phyloP scores from a whole-genome alignment of 257 asterid genomes.

The Anisodus acutangulus region DNA sequence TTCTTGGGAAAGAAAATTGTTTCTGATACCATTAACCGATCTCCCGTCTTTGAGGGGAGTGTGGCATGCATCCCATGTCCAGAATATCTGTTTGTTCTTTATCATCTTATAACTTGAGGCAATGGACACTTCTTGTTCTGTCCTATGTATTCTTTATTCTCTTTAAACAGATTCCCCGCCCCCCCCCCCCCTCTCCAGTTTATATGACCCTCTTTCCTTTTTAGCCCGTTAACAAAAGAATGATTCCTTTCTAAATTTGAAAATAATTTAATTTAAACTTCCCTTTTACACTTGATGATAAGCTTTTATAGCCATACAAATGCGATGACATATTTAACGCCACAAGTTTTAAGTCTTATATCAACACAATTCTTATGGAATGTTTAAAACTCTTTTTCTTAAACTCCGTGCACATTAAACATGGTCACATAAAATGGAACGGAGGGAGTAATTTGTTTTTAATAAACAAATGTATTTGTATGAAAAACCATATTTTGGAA shows the following conservation, averaged over 20 bases:
- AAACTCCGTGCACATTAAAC: not conserved
- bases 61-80: not conserved
- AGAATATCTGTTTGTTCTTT: not conserved
- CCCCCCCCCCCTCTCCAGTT: not conserved
- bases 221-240: not conserved
- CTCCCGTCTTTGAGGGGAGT: not conserved
- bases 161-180: not conserved
- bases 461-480: not conserved
- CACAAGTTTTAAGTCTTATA: not conserved
- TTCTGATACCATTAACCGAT: not conserved
- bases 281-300: not conserved
- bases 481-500: not conserved
- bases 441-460: not conserved
- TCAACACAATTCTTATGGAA: not conserved
- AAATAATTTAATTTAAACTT: not conserved
- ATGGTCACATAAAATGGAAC: not conserved
- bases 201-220: not conserved
- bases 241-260: slow-evolving; percentile 7
- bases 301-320: not conserved
- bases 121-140: not conserved
- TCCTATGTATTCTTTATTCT: slow-evolving; percentile 16
- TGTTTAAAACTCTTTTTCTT: not conserved
- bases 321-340: not conserved
- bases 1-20: not conserved
- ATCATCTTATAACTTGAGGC: not conserved